phyloP scores from a whole-genome alignment of 805 yeast genomes.

The Phaffomyces opuntiae region DNA sequence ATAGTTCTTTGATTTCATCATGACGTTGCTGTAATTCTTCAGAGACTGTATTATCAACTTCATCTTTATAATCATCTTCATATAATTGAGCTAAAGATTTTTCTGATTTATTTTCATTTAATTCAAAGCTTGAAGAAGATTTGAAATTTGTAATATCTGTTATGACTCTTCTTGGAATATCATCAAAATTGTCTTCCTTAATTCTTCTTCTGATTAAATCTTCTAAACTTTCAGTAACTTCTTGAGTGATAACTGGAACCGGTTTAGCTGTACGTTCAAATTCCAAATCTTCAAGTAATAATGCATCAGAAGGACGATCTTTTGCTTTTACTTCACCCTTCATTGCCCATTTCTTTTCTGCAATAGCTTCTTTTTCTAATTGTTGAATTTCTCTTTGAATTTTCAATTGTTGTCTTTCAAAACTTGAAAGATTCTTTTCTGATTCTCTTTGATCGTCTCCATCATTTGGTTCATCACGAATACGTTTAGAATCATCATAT shows the following conservation, averaged over 20 bases:
- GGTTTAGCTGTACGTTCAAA: conserved; percentile 94
- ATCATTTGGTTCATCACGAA: conserved; percentile 28
- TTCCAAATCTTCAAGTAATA: conserved; percentile 74
- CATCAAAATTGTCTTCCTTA: conserved; percentile 71
- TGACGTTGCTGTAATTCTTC: conserved; percentile 71
- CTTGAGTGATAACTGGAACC: conserved; percentile 89
- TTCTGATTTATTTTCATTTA: conserved; percentile 75
- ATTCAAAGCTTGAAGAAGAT: conserved; percentile 48
- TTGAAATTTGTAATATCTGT: conserved; percentile 59
- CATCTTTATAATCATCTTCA: conserved; percentile 74
- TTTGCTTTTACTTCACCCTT: conserved; percentile 84
- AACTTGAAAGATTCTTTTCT: conserved; percentile 51
- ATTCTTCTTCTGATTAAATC: conserved; percentile 84
- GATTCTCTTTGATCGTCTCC: conserved; percentile 18
- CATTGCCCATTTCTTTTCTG: conserved; percentile 90
- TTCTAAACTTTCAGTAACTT: conserved; percentile 78
- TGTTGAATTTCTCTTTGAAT: conserved; percentile 70
- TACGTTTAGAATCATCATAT: conserved; percentile 40
- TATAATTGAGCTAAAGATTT: conserved; percentile 89
- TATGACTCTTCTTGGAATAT: conserved; percentile 66
- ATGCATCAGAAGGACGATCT: conserved; percentile 78
- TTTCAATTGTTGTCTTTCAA: conserved; percentile 74
- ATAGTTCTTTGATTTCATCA: conserved; percentile 66
- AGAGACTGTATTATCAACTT: conserved; percentile 37
- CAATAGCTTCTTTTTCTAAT: conserved; percentile 81